Evolutionary conservation across 257 asterid genomes (phyloP).

Genomic region (Buddleja alternifolia): DNA sequence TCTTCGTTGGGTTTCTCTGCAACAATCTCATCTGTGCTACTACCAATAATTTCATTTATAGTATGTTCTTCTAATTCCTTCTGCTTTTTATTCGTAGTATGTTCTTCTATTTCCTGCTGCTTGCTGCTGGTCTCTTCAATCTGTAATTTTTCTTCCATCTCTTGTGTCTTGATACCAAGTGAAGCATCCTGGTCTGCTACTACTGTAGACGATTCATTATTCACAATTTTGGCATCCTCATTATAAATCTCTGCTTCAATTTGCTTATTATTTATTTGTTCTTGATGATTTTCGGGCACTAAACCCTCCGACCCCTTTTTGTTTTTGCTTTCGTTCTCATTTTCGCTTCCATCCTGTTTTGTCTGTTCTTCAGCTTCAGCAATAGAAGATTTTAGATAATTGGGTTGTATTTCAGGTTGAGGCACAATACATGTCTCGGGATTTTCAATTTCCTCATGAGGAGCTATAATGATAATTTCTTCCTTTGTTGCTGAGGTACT

Average conservation of each 20-base stretch:
- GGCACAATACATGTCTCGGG: conserved; percentile 17
- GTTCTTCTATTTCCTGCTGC: conserved; percentile 15
- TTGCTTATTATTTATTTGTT: conserved; percentile 21
- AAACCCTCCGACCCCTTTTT: conserved; percentile 28
- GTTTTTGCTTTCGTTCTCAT: conserved; percentile 26
- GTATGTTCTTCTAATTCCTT: conserved; percentile 25
- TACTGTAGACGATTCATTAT: conserved; percentile 26
- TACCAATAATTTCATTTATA: conserved; percentile 6
- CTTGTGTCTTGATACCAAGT: conserved; percentile 29
- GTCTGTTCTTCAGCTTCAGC: conserved; percentile 42
- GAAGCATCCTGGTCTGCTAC: conserved; percentile 28
- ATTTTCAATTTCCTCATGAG: conserved; percentile 23
- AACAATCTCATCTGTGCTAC: conserved; percentile 17
- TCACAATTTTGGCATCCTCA: conserved; percentile 29
- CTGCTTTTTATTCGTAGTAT: too few relatives aligned
- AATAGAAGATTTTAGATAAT: conserved; percentile 35
- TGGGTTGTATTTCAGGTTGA: conserved; percentile 34
- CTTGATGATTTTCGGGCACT: conserved; percentile 35
- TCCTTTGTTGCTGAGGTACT: conserved; percentile 31
- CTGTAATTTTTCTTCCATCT: conserved; percentile 29
- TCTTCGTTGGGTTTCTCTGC: conserved; percentile 33
- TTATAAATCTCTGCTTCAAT: conserved; percentile 29
- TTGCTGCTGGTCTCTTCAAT: conserved; percentile 29
- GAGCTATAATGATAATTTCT: neutral
- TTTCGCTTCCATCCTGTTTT: conserved; percentile 12